Base-by-base conservation (phyloP, 2,329 filamentous ascomycete genomes). In the Clonostachys chloroleuca region DNA sequence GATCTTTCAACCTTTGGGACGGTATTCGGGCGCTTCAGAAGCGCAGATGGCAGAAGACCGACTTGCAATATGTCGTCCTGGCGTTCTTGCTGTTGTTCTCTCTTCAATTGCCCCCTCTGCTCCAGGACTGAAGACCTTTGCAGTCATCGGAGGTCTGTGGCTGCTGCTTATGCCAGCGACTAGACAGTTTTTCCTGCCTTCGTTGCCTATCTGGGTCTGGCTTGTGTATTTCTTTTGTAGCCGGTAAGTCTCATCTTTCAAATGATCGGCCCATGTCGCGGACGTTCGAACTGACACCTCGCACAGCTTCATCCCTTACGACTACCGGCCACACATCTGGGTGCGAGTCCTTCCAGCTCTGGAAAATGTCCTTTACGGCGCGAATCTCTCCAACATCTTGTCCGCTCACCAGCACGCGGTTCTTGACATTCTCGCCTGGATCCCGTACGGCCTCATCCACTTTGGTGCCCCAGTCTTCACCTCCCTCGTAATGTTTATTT, bases 291-390 rank as follows among this genome's bases (percentile, higher is more conserved):
- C 46, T 42, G 45, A 47, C 44, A 43, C 17, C 39, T 34, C 42
- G 12, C 49, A 12, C 60, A 95, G 91, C 61, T 96, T 95, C 70
- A 92, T 96, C 57, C 87, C 90, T 36, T 81, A 84, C 56, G 87
- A 92, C 61, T 94, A 91, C 72, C 84, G 92, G 56, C 92, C 92
- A 50, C 87, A 90, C 52, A 96, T 96, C 59, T 96, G 91, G 89
- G 92, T 96, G 55, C 90, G 92, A 60, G 90, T 97, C 30, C 80
- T 97, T 35, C 92, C 92, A 5, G 90, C 92, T 16, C 81, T 97
- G 53, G 92, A 97, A 70, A 96, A 97, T 67, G 94, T 97, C 52
- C 78, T 97, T 34, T 97, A 96, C 63, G 92, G 92, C 57, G 91
- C 92, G 52, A 96, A 96, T 69, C 78, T 96, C 49, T 95, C 90